phyloP scores from a whole-genome alignment of 805 yeast genomes.

The Saccharomycopsis fodiens region DNA sequence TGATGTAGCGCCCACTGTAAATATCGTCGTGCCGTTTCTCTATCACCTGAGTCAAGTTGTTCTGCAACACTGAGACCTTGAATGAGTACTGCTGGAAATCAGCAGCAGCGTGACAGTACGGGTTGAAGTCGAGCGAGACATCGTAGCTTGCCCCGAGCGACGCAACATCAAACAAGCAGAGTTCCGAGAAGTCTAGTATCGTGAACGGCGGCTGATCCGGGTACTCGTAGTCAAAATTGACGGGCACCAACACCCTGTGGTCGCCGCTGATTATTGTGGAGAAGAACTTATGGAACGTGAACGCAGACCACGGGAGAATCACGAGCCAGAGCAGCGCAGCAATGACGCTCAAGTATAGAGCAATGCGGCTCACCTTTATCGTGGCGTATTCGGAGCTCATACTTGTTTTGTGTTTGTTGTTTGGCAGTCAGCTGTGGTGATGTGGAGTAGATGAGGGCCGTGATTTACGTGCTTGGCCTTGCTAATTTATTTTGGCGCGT shows the following conservation, averaged over 20 bases:
- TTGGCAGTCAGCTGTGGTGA: no score
- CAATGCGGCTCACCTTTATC: no score
- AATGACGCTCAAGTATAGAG: no score
- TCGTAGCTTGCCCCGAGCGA: constrained; percentile 6
- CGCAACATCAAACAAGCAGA: constrained; percentile 3
- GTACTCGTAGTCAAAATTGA: constrained; percentile 15
- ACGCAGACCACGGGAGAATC: constrained; percentile 19
- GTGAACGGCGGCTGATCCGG: constrained; percentile 8
- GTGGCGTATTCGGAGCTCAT: no score
- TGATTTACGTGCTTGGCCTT: no score
- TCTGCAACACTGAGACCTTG: background rate
- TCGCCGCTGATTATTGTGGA: background rate
- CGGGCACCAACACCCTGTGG: constrained; percentile 10
- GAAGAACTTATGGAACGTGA: constrained; percentile 14
- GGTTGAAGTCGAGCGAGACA: constrained; percentile 1
- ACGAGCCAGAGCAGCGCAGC: background rate
- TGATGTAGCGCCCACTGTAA: background rate
- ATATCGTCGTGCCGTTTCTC: background rate
- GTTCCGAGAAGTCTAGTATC: background rate
- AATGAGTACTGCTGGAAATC: background rate
- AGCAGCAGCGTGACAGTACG: constrained; percentile 1
- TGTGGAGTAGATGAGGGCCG: no score
- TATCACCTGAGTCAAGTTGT: background rate
- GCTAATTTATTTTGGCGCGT: no score
- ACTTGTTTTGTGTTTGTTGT: no score